Conservation (phyloP, 176 grass and related monocot genomes). For the Thinopyrum elongatum region DNA sequence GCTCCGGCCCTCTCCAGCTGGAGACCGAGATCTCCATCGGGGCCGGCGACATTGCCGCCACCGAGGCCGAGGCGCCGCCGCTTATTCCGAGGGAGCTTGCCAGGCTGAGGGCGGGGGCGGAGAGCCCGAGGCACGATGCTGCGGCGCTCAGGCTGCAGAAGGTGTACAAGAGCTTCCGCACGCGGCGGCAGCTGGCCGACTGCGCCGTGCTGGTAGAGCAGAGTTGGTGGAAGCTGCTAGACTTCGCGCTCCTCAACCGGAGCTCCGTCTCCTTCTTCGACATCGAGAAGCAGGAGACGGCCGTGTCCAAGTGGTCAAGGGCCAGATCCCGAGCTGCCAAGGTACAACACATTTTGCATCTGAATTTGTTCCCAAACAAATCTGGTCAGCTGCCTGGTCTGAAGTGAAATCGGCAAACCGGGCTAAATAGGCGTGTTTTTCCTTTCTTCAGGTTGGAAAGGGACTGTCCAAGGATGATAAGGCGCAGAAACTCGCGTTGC, state of each 20-base stretch:
- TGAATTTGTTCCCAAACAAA: too few relatives aligned
- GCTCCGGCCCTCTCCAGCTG: slow-evolving; percentile 35
- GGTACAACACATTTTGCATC: slow-evolving; percentile 25
- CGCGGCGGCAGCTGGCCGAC: slow-evolving; percentile 81
- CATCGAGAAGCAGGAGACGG: slow-evolving; percentile 69
- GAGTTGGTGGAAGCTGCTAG: slow-evolving; percentile 84
- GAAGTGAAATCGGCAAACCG: not conserved
- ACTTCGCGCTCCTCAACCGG: slow-evolving; percentile 76
- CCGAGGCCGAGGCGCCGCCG: not conserved
- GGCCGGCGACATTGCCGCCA: slow-evolving; percentile 4
- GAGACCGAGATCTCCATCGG: slow-evolving; percentile 71
- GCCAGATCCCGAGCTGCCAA: slow-evolving; percentile 78
- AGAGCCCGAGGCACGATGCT: slow-evolving; percentile 64
- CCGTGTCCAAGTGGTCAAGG: slow-evolving; percentile 72
- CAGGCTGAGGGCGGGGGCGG: not conserved
- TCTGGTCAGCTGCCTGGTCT: not conserved
- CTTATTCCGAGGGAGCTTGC: slow-evolving; percentile 20
- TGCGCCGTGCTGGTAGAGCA: slow-evolving; percentile 88
- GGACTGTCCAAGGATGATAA: slow-evolving; percentile 84
- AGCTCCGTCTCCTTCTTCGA: slow-evolving; percentile 93
- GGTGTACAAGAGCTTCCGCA: slow-evolving; percentile 96
- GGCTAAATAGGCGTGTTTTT: not conserved
- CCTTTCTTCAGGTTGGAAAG: slow-evolving; percentile 68
- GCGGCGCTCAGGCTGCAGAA: slow-evolving; percentile 82
- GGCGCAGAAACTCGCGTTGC: slow-evolving; percentile 81